Conservation (phyloP, 2,329 filamentous ascomycete species). For the Aschersonia sp. region DNA sequence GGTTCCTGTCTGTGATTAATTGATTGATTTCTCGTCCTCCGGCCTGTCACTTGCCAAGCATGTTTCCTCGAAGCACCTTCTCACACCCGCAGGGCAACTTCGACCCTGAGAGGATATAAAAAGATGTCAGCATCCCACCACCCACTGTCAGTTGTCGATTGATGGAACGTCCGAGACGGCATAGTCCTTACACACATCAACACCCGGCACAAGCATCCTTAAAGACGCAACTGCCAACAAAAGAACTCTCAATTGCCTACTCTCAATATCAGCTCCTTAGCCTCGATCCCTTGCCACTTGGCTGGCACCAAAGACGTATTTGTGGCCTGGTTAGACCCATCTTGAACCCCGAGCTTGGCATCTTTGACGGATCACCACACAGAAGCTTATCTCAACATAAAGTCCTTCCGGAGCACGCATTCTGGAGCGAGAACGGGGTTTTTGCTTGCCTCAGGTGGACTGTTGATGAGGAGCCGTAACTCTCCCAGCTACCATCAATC, state of each 20-base stretch:
- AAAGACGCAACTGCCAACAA: too few relatives aligned
- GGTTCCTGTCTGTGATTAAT: too few relatives aligned
- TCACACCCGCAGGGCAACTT: too few relatives aligned
- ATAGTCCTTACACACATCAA: neutral
- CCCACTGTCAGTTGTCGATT: neutral
- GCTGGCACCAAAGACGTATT: too few relatives aligned
- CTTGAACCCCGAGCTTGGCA: too few relatives aligned
- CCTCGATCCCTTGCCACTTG: too few relatives aligned
- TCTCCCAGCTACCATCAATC: constrained; percentile 15
- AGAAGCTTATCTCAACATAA: too few relatives aligned
- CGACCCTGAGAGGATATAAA: constrained; percentile 15
- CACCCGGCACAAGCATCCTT: neutral
- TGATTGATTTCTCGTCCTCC: constrained; percentile 7
- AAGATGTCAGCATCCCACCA: constrained; percentile 8
- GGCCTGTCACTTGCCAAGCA: constrained; percentile 4
- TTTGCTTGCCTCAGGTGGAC: neutral
- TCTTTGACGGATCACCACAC: too few relatives aligned
- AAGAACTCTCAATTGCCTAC: too few relatives aligned
- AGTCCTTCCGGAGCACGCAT: too few relatives aligned
- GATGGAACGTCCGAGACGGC: neutral
- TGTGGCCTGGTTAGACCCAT: too few relatives aligned
- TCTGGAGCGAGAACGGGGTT: neutral
- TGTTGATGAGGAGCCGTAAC: constrained; percentile 29
- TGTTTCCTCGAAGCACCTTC: constrained; percentile 1
- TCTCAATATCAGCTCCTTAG: too few relatives aligned